Percentiles rank a stretch among this genome's conserved stretches.
Evolutionary conservation across 768 basidiomycete species (phyloP).

Genomic region (Neoboletus subvelutipes): DNA sequence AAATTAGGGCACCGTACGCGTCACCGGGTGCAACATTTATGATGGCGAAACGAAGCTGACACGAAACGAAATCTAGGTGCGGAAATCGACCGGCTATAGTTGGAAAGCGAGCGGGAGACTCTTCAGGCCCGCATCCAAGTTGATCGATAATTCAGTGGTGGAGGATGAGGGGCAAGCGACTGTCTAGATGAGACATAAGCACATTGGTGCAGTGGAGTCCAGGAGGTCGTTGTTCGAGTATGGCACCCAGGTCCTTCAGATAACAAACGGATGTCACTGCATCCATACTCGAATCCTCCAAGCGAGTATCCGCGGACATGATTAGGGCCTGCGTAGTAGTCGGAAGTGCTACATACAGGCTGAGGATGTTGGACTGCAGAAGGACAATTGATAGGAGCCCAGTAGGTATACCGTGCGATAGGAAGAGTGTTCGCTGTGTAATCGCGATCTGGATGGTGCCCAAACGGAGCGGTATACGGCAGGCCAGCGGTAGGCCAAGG

Average conservation of each 20-base stretch:
- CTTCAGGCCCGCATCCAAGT: conserved; percentile 51
- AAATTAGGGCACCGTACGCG: conserved; percentile 38
- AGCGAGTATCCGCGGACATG: conserved; percentile 64
- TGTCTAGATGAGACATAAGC: conserved; percentile 43
- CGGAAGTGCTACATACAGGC: conserved; percentile 54
- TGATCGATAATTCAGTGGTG: conserved; percentile 45
- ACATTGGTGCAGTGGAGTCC: conserved; percentile 43
- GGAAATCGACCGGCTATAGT: conserved; percentile 9
- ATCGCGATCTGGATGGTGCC: conserved; percentile 19
- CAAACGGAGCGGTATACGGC: conserved; percentile 20
- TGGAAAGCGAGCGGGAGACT: conserved; percentile 2
- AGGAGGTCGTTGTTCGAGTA: conserved; percentile 40
- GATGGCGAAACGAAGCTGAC: conserved; percentile 22
- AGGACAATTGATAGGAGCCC: conserved; percentile 28
- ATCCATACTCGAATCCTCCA: conserved; percentile 52
- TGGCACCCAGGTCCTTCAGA: conserved; percentile 41
- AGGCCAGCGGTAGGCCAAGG: conserved; percentile 22
- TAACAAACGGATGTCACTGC: conserved; percentile 45
- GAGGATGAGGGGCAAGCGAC: conserved; percentile 43
- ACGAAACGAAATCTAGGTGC: conserved; percentile 30
- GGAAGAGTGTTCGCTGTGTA: conserved; percentile 11
- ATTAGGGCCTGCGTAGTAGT: conserved; percentile 44
- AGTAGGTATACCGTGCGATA: conserved; percentile 22
- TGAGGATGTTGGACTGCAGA: conserved; percentile 54
- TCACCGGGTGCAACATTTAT: conserved; percentile 32